Base-by-base conservation (phyloP, 2,329 filamentous ascomycete genomes). In the Paraphaeosphaeria minitans region DNA sequence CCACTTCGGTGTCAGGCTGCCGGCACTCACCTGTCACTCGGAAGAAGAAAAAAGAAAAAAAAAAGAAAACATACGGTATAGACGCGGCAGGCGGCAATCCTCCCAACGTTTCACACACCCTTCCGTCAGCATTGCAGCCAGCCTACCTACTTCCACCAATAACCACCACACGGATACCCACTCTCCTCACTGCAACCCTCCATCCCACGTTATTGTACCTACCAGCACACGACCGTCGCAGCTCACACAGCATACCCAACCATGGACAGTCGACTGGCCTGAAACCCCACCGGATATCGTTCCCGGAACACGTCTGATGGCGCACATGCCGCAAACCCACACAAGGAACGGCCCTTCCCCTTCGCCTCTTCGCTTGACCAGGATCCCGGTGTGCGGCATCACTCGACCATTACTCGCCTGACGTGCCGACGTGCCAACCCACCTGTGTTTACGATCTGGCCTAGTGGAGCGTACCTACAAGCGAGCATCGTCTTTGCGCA, bases 61-160 rank as follows among this genome's bases (percentile, higher is more conserved):
- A n/a, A n/a, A n/a, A n/a, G n/a, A n/a, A n/a, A n/a, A n/a, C n/a
- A n/a, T n/a, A n/a, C n/a, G n/a, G n/a, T 35, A 19, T 53, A 46
- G 4, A 53, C 51, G 51, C 51, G 51, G 41, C 51, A 53, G 29
- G 51, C 51, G 51, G 9, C 41, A 53, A 24, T 45, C 51, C 16
- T 39, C 37, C 37, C 37, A 39, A 39, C 37, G 4, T 27, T 27
- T 24, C 14, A 31, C 39, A 16, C 39, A 16, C 29, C n/a, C 29
- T 22, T 24, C 50, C 13, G 24, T 1, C 33, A 39, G 37, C 37
- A 39, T 14, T 37, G 35, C 33, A 39, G 21, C 22, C 3, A 13
- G 21, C 19, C 10, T 16, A 29, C 19, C 10, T 16, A 29, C 37
- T 21, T 19, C 50, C 37, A 43, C 50, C 50, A 53, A 42, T 43